phyloP scores from a whole-genome alignment of 306 rosid genomes.

The Pterocarpus santalinus region DNA sequence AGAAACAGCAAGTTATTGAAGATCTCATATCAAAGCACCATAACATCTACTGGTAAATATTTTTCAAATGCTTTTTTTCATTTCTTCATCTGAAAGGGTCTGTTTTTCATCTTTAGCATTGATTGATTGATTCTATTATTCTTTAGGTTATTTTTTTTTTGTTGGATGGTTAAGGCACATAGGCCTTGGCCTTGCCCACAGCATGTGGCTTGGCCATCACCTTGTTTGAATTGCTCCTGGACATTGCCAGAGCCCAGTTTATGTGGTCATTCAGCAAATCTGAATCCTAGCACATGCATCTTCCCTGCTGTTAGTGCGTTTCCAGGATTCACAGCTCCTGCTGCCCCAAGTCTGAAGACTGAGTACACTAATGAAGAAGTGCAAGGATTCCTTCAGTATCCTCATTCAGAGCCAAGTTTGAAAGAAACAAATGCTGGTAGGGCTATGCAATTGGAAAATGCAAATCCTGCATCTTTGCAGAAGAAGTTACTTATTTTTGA shows the following conservation, averaged over 20 bases:
- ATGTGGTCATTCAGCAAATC: conserved; percentile 49
- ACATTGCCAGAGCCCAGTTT: conserved; percentile 49
- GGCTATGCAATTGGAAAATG: conserved; percentile 54
- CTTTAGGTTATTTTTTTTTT: conserved; percentile 50
- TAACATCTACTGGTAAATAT: conserved; percentile 52
- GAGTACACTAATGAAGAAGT: conserved; percentile 54
- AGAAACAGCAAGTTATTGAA: conserved; percentile 57
- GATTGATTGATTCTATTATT: conserved; percentile 36
- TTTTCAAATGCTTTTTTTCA: conserved; percentile 29
- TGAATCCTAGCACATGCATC: conserved; percentile 43
- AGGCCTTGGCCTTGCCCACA: conserved; percentile 54
- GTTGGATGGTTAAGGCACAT: conserved; percentile 73
- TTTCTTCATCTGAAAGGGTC: conserved; percentile 9
- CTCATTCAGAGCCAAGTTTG: conserved; percentile 47
- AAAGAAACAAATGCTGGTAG: conserved; percentile 42
- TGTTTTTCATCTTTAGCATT: conserved; percentile 11
- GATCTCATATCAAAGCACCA: conserved; percentile 49
- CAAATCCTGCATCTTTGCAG: conserved; percentile 53
- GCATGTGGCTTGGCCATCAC: conserved; percentile 65
- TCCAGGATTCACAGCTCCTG: conserved; percentile 55
- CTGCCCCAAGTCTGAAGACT: conserved; percentile 46
- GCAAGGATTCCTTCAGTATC: conserved; percentile 54
- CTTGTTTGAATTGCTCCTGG: conserved; percentile 49
- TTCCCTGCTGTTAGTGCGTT: conserved; percentile 52
- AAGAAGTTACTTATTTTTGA: conserved; percentile 77